Conservation (phyloP, 805 yeast genomes). For the Metschnikowia lunata region DNA sequence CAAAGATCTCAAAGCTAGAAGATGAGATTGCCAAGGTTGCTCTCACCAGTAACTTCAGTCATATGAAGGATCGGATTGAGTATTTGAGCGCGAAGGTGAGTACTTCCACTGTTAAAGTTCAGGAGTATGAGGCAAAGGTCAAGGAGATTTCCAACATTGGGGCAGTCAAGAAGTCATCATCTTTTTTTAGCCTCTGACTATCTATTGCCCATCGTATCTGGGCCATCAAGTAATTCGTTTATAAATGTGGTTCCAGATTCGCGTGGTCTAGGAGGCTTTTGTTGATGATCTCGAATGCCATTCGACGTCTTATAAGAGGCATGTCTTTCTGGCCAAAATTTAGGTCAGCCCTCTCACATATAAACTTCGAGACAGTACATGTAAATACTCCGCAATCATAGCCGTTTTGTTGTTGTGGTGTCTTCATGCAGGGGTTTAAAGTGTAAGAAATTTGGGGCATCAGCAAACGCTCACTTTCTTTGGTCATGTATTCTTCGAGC, state of each 20-base stretch:
- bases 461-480: constrained; percentile 56
- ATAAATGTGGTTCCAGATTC: constrained; percentile 11
- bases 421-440: constrained; percentile 23
- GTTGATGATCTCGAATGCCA: constrained; percentile 57
- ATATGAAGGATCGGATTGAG: constrained; percentile 56
- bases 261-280: constrained; percentile 24
- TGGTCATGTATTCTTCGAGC: constrained; percentile 57
- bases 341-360: constrained; percentile 49
- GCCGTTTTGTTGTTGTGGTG: constrained; percentile 89
- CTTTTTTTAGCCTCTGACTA: constrained; percentile 13
- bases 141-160: constrained; percentile 18
- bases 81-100: constrained; percentile 68
- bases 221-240: background rate
- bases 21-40: constrained; percentile 63
- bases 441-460: constrained; percentile 21
- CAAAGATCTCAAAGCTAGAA: constrained; percentile 61
- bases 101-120: constrained; percentile 45
- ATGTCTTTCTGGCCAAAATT: constrained; percentile 67
- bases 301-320: constrained; percentile 57
- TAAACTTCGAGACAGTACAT: constrained; percentile 66
- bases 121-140: constrained; percentile 27
- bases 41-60: constrained; percentile 46
- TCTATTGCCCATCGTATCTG: background rate
- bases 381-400: constrained; percentile 94
- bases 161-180: constrained; percentile 5